A percentile compares a stretch with the other conserved stretches of the same genome.
Evolutionary conservation across 2,329 filamentous ascomycete species (phyloP).

Genomic region (Endoconidiophora laricicola): DNA sequence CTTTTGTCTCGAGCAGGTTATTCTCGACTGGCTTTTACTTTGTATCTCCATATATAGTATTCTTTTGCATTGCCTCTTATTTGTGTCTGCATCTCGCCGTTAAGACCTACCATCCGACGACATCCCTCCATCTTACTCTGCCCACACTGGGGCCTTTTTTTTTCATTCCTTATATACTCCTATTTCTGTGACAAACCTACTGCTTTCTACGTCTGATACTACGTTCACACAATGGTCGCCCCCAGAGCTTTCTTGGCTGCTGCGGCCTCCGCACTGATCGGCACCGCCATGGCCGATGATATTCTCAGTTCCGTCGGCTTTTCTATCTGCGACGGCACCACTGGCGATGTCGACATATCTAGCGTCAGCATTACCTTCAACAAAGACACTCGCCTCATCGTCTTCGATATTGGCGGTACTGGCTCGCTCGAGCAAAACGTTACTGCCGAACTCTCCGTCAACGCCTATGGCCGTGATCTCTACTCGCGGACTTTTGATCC

Average conservation of each 20-base stretch:
- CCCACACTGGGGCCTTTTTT: neutral
- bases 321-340: conserved; percentile 43
- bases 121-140: too few relatives aligned
- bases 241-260: conserved; percentile 13
- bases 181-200: neutral
- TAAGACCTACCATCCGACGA: neutral
- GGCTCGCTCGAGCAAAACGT: conserved; percentile 65
- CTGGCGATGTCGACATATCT: conserved; percentile 46
- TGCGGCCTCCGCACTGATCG: conserved; percentile 22
- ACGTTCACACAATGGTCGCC: neutral
- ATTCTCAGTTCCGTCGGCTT: conserved; percentile 71
- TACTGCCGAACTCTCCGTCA: conserved; percentile 56
- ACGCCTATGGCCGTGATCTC: conserved; percentile 67
- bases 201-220: neutral
- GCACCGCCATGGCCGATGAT: conserved; percentile 44
- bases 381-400: conserved; percentile 52
- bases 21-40: conserved; percentile 8
- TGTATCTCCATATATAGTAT: conserved; percentile 1
- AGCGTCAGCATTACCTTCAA: conserved; percentile 66
- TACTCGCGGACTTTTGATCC: conserved; percentile 74
- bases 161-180: neutral
- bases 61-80: neutral
- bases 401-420: conserved; percentile 67
- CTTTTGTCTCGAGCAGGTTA: conserved; percentile 5
- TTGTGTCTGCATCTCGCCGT: neutral